These are phyloP conservation scores for Raffaelea ambrosiae DNA, from an alignment of 2,329 filamentous ascomycete genomes.

Conservation along the genomic window DNA sequence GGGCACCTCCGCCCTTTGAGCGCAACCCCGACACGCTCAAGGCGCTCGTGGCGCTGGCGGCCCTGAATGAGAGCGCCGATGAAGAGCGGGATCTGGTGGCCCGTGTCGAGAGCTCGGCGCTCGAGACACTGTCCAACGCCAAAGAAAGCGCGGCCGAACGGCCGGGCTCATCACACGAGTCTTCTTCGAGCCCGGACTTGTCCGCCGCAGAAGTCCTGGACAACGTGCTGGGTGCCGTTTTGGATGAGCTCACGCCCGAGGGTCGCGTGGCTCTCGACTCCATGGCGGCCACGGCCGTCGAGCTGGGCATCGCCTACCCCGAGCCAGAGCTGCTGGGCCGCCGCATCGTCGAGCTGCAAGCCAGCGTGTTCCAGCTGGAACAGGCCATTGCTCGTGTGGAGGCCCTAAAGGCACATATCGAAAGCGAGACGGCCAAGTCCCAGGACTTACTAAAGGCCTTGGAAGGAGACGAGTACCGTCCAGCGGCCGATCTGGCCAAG, in stretches of 20 bases:
- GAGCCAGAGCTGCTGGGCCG: slow-evolving; percentile 40
- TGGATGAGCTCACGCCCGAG: slow-evolving; percentile 44
- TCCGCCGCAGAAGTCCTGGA: slow-evolving; percentile 17
- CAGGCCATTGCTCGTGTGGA: slow-evolving; percentile 47
- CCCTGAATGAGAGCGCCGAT: slow-evolving; percentile 69
- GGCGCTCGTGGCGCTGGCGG: slow-evolving; percentile 63
- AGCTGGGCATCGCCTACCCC: slow-evolving; percentile 39
- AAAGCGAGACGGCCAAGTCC: slow-evolving; percentile 36
- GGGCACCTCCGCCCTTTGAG: slow-evolving; percentile 65
- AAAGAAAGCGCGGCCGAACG: neutral
- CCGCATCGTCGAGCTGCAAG: slow-evolving; percentile 47
- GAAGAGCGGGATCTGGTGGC: slow-evolving; percentile 55
- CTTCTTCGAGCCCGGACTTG: no score
- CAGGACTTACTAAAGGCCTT: slow-evolving; percentile 33
- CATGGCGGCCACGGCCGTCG: slow-evolving; percentile 42
- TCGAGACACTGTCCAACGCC: slow-evolving; percentile 38
- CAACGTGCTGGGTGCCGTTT: slow-evolving; percentile 43
- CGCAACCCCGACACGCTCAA: slow-evolving; percentile 73
- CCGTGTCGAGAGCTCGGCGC: slow-evolving; percentile 49
- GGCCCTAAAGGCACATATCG: slow-evolving; percentile 47
- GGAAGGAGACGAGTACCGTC: slow-evolving; percentile 38
- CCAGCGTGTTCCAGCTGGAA: slow-evolving; percentile 42
- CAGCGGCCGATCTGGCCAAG: slow-evolving; percentile 50
- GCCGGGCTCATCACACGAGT: no score
- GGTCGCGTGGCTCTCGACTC: slow-evolving; percentile 48